Base-by-base conservation (phyloP, 352 stramenopile species). In the Phytophthora crassamura region DNA sequence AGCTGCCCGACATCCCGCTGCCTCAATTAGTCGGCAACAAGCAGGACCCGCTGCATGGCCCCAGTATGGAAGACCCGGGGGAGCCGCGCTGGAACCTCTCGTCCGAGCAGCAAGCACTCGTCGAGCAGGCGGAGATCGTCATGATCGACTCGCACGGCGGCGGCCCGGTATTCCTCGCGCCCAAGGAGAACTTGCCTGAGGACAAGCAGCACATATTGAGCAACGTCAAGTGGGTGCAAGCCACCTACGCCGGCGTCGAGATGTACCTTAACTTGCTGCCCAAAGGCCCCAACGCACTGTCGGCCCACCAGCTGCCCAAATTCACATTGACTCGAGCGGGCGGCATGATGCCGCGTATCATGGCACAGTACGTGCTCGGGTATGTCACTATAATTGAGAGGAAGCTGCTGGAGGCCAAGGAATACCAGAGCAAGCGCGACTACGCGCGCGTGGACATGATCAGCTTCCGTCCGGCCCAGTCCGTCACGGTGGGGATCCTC, bases 401-500 rank as follows among this genome's bases (percentile, higher is more conserved):
- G 25, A 78, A 77, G 35, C 45, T 79, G 30, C 49, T 77, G 14
- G 41, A 77, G 43, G 71, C 70, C 8, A 63, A 49, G 35, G 56
- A 77, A 18, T 68, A 69, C 48, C 74, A 82, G 48, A 61, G 28
- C 39, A 66, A 71, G 11, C 40, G 45, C 7, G 47, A 74, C 33
- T 78, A 78, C 40, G 45, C 62, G 9, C 64, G 69, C 14, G 32
- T 72, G 16, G 53, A 67, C 7, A 63, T 74, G 56, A 69, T 62
- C 41, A 65, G 53, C 39, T 65, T 62, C 43, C 60, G 69, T 48
- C 67, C 64, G 35, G 64, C 69, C 5, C 69, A 65, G 42, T 64
- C 58, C 22, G 69, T 86, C 40, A 86, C 77, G 6, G 64, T 86
- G 5, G 77, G 77, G 1, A 71, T 86, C 30, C 70, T 86, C 16